Evolutionary conservation across 2,329 filamentous ascomycete species (phyloP), one percentile per base, ranked within the genome.

Genomic region (Penicillium sp.): DNA sequence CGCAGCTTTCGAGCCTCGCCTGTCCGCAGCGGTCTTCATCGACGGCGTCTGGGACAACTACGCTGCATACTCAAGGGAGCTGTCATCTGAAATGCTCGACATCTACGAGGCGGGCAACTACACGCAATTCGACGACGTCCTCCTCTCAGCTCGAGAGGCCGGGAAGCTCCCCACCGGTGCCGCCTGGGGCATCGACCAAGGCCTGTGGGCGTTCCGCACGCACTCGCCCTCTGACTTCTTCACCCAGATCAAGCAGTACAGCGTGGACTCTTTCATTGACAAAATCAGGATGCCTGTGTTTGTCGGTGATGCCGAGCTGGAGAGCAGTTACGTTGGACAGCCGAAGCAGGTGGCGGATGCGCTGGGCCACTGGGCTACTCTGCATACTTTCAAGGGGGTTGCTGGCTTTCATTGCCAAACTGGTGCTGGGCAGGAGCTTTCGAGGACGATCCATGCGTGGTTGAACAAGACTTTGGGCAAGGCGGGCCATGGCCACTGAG

Each of bases 1-100:
- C 1, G 75, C 76, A 0, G 74, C 75, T 0, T 76, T 75, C 52
- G 77, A 80, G 50, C 71, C 67, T 42, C 72, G 76, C 2, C 53
- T 79, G 8, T 63, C 67, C 0, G 77, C 75, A 1, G 60, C 70
- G 4, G 60, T 77, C 41, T 64, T 68, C 27, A 64, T 75, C 21
- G 75, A 77, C 54, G 76, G 74, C 2, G 50, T 78, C 3, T 74
- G 61, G 53, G 64, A 72, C 46, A 44, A 62, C 6, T 51, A 51
- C 21, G 21, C 36, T 23, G 52, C 43, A 18, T 51, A 41, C 20
- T 20, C 26, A 6, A 10, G 12, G 17, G 18, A 47, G 6, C 23
- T 58, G 9, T 49, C 58, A 10, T 20, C 54, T 13, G 46, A 53
- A 10, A 27, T 61, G 2, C 9, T 55, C n/a, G 45, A 36, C 29